These are phyloP conservation scores for Geotrichum citri-aurantii DNA, from an alignment of 1,139 yeast species.

Conservation along the genomic window DNA sequence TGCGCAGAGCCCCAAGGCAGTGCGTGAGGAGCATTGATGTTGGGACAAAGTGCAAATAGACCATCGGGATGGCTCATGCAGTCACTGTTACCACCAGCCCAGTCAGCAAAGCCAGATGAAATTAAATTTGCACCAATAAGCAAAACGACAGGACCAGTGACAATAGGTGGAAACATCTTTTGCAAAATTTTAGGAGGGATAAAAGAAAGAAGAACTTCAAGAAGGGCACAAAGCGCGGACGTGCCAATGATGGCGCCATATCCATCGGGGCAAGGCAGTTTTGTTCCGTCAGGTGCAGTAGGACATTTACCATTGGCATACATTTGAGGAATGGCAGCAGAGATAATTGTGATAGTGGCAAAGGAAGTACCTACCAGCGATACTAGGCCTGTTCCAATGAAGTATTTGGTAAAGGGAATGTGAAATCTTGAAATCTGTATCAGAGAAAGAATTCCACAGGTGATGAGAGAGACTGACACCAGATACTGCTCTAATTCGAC, in stretches of 20 bases:
- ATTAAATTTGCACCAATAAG: conserved; percentile 69
- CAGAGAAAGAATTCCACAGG: conserved; percentile 64
- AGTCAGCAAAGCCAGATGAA: conserved; percentile 66
- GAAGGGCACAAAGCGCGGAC: conserved; percentile 67
- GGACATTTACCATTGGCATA: conserved; percentile 68
- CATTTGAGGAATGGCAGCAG: conserved; percentile 74
- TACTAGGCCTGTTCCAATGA: conserved; percentile 77
- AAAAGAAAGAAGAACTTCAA: conserved; percentile 68
- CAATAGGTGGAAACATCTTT: conserved; percentile 75
- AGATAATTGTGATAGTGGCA: conserved; percentile 78
- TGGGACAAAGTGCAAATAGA: conserved; percentile 44
- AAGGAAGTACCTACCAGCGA: conserved; percentile 91
- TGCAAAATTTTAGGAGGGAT: conserved; percentile 66
- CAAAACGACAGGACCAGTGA: conserved; percentile 85
- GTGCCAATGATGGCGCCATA: conserved; percentile 80
- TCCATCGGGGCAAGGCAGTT: conserved; percentile 77
- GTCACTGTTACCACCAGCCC: conserved; percentile 73
- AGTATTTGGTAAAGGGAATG: conserved; percentile 63
- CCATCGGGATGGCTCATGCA: conserved; percentile 42
- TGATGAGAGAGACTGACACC: conserved; percentile 70
- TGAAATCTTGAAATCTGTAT: conserved; percentile 79
- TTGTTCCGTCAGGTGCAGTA: conserved; percentile 49
- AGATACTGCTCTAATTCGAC: conserved; percentile 54
- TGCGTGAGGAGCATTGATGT: conserved; percentile 45
- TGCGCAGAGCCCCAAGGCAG: conserved; percentile 80